Evolutionary conservation across 2,329 filamentous ascomycete species (phyloP), one percentile per base, ranked within the genome.

Genomic region (Blastomyces emzantsi): DNA sequence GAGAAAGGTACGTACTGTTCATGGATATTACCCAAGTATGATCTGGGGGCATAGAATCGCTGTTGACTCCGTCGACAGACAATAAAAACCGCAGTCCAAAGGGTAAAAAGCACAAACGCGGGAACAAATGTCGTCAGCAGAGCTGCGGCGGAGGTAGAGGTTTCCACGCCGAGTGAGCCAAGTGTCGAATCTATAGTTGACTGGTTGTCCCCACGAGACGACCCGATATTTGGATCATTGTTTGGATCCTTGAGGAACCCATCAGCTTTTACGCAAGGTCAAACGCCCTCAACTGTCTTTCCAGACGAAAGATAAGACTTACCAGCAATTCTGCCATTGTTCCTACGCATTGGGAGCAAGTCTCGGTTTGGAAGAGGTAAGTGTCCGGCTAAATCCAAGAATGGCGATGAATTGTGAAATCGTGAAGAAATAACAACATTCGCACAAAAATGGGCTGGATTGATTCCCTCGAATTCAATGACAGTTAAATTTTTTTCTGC

Each of bases 111-210:
- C 51, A 81, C 63, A 61, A 80, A 68, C 5, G 78, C 74, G 1
- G 81, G 81, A 8, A 80, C 70, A 19, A 83, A 72, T n/a, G 81
- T 82, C 30, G 78, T 78, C 25, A 82, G 62, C 62, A 83, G 71
- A 1, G 75, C 74, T 5, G 78, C 82, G 39, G 79, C 71, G 2
- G 83, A 84, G n/a, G 80, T 82, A 33, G 81, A 79, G 8, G 64
- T 69, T 28, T 64, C 62, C 9, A 72, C 70, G 2, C 71, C 75
- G 30, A 77, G 65, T 8, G 64, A 66, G 39, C 69, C 66, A 17
- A 73, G 68, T 5, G 72, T 65, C 28, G 76, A 71, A 15, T 72
- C 70, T 2, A 72, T 71, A 1, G 70, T 71, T 8, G 75, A 72
- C 15, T 74, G 73, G n/a, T 74, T 73, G 66, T 75, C 71, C 17